These are phyloP conservation scores for Arabis hirsuta DNA, from an alignment of 345 rosid species.

Conservation along the genomic window DNA sequence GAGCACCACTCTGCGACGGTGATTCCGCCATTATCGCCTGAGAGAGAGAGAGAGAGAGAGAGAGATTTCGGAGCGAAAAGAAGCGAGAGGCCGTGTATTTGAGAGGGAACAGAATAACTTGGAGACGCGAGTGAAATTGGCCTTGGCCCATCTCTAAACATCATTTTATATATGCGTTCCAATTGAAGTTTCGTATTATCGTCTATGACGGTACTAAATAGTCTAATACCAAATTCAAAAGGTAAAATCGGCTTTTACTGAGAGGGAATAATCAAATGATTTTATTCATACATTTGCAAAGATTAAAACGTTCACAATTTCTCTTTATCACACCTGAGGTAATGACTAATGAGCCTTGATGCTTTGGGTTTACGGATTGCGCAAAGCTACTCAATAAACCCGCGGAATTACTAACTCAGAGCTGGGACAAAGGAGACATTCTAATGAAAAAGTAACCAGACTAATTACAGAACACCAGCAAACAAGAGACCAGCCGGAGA, in stretches of 20 bases:
- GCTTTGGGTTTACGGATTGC: neutral
- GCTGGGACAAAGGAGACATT: constrained; percentile 8
- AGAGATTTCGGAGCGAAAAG: constrained; percentile 3
- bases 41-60: neutral
- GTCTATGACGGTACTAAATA: neutral
- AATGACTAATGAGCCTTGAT: neutral
- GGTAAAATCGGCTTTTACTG: too few species aligned
- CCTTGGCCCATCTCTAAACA: neutral
- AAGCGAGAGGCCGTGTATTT: neutral
- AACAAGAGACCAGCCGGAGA: constrained; percentile 2
- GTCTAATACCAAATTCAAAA: too few species aligned
- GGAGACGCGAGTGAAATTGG: neutral
- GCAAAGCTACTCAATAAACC: neutral
- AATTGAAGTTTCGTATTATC: neutral
- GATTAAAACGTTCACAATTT: too few species aligned
- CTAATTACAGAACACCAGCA: constrained; percentile 13
- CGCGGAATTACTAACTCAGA: neutral
- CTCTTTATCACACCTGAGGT: neutral
- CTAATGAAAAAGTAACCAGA: neutral
- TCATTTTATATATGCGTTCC: neutral
- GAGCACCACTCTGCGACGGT: constrained; percentile 46
- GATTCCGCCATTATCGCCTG: constrained; percentile 59
- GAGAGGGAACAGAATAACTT: constrained; percentile 22
- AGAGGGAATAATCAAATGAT: neutral
- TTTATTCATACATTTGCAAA: neutral